Evolutionary conservation across 176 grass and related monocot genomes (phyloP).

Genomic region (Oryza meridionalis): DNA sequence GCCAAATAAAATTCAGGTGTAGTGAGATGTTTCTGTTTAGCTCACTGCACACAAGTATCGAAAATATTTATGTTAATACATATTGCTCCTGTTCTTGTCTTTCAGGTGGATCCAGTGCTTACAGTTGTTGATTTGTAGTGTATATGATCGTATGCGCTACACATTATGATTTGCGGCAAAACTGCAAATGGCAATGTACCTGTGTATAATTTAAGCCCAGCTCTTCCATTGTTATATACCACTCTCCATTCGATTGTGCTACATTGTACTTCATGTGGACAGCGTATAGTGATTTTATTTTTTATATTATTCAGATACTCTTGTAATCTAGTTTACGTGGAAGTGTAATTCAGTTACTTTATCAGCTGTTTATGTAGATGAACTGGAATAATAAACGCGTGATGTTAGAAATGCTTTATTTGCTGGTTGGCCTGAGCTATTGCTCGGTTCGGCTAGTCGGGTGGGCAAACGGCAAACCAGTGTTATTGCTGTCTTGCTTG

Average conservation of each 20-base stretch:
- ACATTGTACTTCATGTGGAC: background rate
- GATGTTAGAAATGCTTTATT: background rate
- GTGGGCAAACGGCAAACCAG: too few relatives aligned
- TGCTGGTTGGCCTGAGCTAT: too few relatives aligned
- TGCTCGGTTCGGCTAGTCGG: too few relatives aligned
- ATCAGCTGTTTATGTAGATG: background rate
- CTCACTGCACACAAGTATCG: background rate
- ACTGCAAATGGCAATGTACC: background rate
- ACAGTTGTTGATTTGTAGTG: background rate
- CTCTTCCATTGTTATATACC: slow-evolving; percentile 2
- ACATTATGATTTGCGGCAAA: background rate
- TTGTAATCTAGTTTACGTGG: background rate
- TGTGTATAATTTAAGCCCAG: slow-evolving; percentile 30
- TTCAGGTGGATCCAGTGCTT: slow-evolving; percentile 14
- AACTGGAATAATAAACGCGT: background rate
- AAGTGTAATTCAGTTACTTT: background rate
- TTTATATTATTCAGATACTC: background rate
- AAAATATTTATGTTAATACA: background rate
- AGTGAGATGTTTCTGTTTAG: background rate
- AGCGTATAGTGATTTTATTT: background rate
- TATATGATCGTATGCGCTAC: slow-evolving; percentile 39
- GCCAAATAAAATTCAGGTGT: slow-evolving; percentile 49
- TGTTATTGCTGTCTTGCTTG: too few relatives aligned
- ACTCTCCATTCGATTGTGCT: background rate
- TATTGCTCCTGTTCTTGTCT: background rate